phyloP scores from a whole-genome alignment of 2,329 filamentous ascomycete species.

The Furcasterigmium sp. region DNA sequence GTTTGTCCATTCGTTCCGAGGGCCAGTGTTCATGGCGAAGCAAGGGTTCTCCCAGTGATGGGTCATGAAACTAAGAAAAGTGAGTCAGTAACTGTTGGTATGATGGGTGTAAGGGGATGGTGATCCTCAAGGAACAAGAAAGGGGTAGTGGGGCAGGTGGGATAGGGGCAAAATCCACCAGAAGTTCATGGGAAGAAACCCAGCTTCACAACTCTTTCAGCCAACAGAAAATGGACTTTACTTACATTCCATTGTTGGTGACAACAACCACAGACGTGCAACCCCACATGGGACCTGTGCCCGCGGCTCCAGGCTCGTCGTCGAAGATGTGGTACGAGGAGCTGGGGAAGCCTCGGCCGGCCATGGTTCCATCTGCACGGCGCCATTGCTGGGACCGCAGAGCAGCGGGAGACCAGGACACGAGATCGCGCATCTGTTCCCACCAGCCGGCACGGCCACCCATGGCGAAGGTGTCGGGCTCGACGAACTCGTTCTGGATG shows the following conservation, averaged over 20 bases:
- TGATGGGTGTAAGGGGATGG: no score
- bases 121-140: no score
- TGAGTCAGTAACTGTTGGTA: no score
- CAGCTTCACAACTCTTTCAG: no score
- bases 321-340: not conserved
- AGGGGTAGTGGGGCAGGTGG: no score
- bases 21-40: not conserved
- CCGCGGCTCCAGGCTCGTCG: not conserved
- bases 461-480: not conserved
- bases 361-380: not conserved
- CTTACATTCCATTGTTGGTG: not conserved
- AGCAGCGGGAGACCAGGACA: not conserved
- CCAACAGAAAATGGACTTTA: no score
- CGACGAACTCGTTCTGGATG: no score
- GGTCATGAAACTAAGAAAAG: no score
- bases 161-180: no score
- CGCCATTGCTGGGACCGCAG: not conserved
- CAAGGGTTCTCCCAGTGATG: not conserved
- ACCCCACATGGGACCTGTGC: not conserved
- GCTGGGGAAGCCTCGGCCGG: not conserved
- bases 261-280: not conserved
- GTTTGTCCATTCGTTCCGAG: not conserved
- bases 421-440: not conserved
- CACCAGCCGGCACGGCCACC: not conserved
- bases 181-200: no score